Evolutionary conservation across 495 filamentous ascomycete genomes (phyloP), one percentile per base, ranked within the genome.

Genomic region (Aspergillus ostianus): DNA sequence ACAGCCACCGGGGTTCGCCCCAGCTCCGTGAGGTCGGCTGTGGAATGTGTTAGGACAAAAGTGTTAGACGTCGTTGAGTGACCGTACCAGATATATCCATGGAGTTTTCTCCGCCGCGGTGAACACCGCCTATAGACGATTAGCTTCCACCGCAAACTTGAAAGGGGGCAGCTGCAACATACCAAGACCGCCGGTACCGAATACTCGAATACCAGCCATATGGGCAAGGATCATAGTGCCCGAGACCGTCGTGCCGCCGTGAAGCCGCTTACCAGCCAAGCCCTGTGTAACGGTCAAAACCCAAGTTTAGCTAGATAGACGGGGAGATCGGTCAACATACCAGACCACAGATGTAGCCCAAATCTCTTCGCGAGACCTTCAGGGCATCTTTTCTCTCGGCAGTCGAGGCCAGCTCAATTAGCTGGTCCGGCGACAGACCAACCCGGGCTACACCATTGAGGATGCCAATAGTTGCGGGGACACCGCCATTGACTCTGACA

Each of bases 381-480:
- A 87, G 77, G 20, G 84, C 86, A 3, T 80, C 80, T 27, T 84
- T 79, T 45, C 83, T 76, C 46, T 82, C 82, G 19, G 86, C 87
- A 29, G 85, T 85, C 15, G 81, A 78, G 30, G 89, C 83, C 63
- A 98, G 84, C 50, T 82, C 79, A 21, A 82, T 80, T 41, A 98
- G 76, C 68, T 96, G 88, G 18, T 85, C 84, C 0, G 81, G 69
- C 47, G 68, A 76, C 47, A 98, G 73, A 10, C 94, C 94, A 46
- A 98, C 89, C 9, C 82, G 84, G 15, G 92, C 91, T 47, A 92
- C 76, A 30, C 94, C 94, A 63, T 87, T 83, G 8, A 96, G 67
- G 20, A 98, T 80, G 46, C 91, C 94, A 68, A 95, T 89, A 1
- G 93, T 95, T 18, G 94, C 94, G n/a, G 94, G 94, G 20, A 97